These are phyloP conservation scores for Macaranga tanarius DNA, from an alignment of 441 rosid genomes.

Conservation along the genomic window DNA sequence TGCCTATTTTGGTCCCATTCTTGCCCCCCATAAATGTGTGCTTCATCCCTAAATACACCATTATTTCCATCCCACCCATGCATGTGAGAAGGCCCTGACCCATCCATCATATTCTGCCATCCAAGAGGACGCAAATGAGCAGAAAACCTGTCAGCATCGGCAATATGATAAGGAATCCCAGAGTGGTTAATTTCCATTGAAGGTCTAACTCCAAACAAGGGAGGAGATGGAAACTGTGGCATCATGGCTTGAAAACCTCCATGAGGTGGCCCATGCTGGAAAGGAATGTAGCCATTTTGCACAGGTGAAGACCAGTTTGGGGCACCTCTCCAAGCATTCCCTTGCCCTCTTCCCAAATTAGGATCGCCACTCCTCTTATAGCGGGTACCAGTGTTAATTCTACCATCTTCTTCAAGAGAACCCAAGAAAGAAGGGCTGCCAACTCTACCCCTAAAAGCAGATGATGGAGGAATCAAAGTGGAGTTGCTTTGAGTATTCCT, in stretches of 20 bases:
- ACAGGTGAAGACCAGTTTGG: constrained; percentile 82
- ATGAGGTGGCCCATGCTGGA: constrained; percentile 87
- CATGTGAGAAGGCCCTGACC: constrained; percentile 71
- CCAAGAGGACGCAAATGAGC: constrained; percentile 89
- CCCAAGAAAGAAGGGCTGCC: constrained; percentile 69
- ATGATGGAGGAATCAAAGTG: constrained; percentile 57
- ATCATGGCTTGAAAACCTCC: constrained; percentile 78
- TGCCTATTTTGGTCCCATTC: constrained; percentile 93
- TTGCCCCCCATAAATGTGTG: constrained; percentile 61
- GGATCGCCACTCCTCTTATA: constrained; percentile 69
- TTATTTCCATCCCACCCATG: constrained; percentile 93
- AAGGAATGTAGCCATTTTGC: constrained; percentile 87
- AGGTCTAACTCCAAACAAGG: constrained; percentile 79
- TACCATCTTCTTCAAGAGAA: constrained; percentile 64
- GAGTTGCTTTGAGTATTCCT: constrained; percentile 59
- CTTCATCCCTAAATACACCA: constrained; percentile 82
- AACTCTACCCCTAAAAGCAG: constrained; percentile 63
- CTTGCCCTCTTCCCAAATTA: constrained; percentile 71
- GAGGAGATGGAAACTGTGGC: constrained; percentile 77
- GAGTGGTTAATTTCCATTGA: constrained; percentile 79
- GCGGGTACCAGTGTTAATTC: constrained; percentile 48
- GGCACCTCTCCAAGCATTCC: constrained; percentile 88
- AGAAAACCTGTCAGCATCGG: constrained; percentile 82
- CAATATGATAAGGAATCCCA: constrained; percentile 74
- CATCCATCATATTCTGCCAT: constrained; percentile 93